These are phyloP conservation scores for Cucurbita ficifolia DNA, from an alignment of 306 rosid genomes.

Conservation along the genomic window DNA sequence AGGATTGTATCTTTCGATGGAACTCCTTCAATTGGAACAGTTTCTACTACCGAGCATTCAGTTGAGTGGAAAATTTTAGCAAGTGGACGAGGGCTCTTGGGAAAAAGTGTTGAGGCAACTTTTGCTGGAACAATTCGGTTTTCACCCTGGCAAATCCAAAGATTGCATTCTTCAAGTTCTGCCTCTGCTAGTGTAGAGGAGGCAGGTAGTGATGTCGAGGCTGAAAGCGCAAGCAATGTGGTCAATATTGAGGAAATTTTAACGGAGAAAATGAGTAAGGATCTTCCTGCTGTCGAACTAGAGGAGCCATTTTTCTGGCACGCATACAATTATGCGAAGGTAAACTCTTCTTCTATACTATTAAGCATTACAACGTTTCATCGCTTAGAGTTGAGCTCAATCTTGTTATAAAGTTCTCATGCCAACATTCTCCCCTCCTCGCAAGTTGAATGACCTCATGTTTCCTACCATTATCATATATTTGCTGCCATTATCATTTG, in stretches of 20 bases:
- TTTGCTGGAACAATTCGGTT: constrained; percentile 90
- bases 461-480: not conserved
- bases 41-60: constrained; percentile 74
- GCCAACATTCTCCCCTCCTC: not conserved
- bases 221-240: constrained; percentile 53
- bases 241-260: constrained; percentile 60
- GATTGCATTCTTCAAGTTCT: constrained; percentile 25
- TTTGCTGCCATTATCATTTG: not conserved
- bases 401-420: not conserved
- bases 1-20: constrained; percentile 80
- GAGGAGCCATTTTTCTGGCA: constrained; percentile 99
- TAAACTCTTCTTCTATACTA: constrained; percentile 11
- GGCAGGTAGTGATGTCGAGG: constrained; percentile 72
- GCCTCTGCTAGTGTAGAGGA: constrained; percentile 31
- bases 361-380: not conserved
- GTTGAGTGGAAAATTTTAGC: constrained; percentile 85
- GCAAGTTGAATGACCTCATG: not conserved
- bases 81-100: constrained; percentile 74
- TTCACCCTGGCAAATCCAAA: constrained; percentile 71
- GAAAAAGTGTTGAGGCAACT: constrained; percentile 88
- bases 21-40: constrained; percentile 82
- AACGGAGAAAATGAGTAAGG: constrained; percentile 78
- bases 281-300: constrained; percentile 87
- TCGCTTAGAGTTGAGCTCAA: not conserved
- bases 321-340: constrained; percentile 90